Conservation (phyloP, 1,284 basidiomycete species). For the Ustilago tritici region DNA sequence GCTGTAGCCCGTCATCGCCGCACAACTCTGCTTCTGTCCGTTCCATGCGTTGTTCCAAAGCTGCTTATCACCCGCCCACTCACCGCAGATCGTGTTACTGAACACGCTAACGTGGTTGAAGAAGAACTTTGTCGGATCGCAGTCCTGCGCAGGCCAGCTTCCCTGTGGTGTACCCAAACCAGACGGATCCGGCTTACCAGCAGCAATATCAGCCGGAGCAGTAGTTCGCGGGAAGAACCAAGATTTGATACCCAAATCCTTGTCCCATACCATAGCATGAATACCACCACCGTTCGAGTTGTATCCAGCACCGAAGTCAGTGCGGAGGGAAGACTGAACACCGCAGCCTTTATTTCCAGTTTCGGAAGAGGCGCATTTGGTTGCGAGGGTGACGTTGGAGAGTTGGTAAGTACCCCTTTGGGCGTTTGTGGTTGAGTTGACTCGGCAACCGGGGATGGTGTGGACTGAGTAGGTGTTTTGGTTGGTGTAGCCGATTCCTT, state of each 20-base stretch:
- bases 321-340: slow-evolving; percentile 72
- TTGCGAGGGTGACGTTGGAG: slow-evolving; percentile 62
- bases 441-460: slow-evolving; percentile 42
- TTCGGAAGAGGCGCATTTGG: slow-evolving; percentile 74
- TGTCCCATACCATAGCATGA: slow-evolving; percentile 51
- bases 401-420: slow-evolving; percentile 40
- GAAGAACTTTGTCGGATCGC: slow-evolving; percentile 73
- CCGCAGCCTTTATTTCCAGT: slow-evolving; percentile 78
- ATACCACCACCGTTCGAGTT: slow-evolving; percentile 77
- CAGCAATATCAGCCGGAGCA: slow-evolving; percentile 71
- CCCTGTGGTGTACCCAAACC: slow-evolving; percentile 73
- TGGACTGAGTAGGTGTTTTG: slow-evolving; percentile 58
- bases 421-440: slow-evolving; percentile 41
- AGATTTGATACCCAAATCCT: slow-evolving; percentile 71
- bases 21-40: slow-evolving; percentile 50
- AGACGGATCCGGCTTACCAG: slow-evolving; percentile 68
- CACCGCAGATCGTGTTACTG: slow-evolving; percentile 55
- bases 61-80: slow-evolving; percentile 41
- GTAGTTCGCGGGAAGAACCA: slow-evolving; percentile 74
- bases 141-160: slow-evolving; percentile 71
- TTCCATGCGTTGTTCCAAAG: slow-evolving; percentile 43
- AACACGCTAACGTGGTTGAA: slow-evolving; percentile 55
- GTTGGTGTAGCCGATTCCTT: slow-evolving; percentile 54
- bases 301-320: slow-evolving; percentile 75
- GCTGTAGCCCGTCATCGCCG: slow-evolving; percentile 37